Evolutionary conservation across 2,329 filamentous ascomycete genomes (phyloP), one percentile per base, ranked within the genome.

Genomic region (Aspergillus japonicus): DNA sequence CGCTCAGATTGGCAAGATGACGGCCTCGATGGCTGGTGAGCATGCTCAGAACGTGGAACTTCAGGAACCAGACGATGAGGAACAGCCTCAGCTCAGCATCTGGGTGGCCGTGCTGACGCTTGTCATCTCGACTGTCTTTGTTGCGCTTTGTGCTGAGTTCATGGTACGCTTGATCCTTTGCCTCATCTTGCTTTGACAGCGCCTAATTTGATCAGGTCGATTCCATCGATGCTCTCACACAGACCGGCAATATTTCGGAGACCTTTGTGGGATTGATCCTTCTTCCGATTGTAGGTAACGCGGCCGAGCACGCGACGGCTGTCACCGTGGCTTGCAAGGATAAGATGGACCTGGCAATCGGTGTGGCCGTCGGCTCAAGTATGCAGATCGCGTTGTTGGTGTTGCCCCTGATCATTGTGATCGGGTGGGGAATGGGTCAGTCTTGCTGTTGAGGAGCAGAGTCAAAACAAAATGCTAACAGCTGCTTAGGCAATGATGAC

Each of bases 31-130:
- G 57, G 80, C 82, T 55, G 82, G 82, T 33, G 72, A 81, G 70
- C 69, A 80, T 77, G 73, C 84, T 74, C 67, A 76, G 57, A 67
- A 79, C 72, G 83, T 77, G 68, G 74, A 60, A 70, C 69, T 63
- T 3, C 79, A 85, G 0, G 83, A 86, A 1, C 85, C 85, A 0
- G 87, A 90, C 0, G 90, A 92, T 19, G 82, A 82, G 7, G 91
- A 96, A 66, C 84, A 87, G 55, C 92, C 93, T 0, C 86, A 91
- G 64, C 82, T 97, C 24, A 85, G 88, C 56, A 82, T 94, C 56
- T 73, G 80, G 47, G 90, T 92, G 14, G 92, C 93, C 1, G 67
- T 96, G 4, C 79, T 85, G 48, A 90, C 90, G 0, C 85, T 97
- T 3, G 81, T 81, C 6, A 78, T 85, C n/a, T 87, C 89, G 0